These are phyloP conservation scores for Isabelozyma pseudorhagii DNA, from an alignment of 805 yeast genomes.

Conservation along the genomic window DNA sequence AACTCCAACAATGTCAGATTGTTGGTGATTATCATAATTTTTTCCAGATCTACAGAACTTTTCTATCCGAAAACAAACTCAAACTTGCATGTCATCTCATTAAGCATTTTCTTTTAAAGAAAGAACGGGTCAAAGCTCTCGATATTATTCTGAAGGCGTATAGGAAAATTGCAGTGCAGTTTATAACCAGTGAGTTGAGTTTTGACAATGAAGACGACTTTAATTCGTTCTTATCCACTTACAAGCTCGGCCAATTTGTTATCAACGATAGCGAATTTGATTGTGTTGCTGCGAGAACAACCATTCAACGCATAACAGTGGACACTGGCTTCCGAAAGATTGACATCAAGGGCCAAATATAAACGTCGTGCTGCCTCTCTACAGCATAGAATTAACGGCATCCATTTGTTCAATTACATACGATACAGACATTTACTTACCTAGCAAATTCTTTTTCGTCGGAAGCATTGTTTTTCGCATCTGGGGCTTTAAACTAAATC, in stretches of 20 bases:
- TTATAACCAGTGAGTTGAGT: slow-evolving; percentile 34
- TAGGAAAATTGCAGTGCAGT: slow-evolving; percentile 39
- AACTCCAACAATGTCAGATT: slow-evolving; percentile 6
- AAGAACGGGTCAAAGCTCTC: slow-evolving; percentile 58
- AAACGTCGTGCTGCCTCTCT: not conserved
- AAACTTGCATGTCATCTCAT: slow-evolving; percentile 20
- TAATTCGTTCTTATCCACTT: slow-evolving; percentile 38
- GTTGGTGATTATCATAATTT: slow-evolving; percentile 52
- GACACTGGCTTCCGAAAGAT: slow-evolving; percentile 49
- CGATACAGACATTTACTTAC: no score
- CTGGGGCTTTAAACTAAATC: no score
- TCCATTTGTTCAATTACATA: no score
- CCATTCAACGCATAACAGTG: slow-evolving; percentile 33
- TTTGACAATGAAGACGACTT: slow-evolving; percentile 39
- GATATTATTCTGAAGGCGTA: slow-evolving; percentile 56
- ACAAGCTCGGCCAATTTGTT: slow-evolving; percentile 32
- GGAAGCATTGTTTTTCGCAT: no score
- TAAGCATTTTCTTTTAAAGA: slow-evolving; percentile 46
- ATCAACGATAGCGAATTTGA: slow-evolving; percentile 19
- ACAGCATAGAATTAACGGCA: not conserved
- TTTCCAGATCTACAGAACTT: slow-evolving; percentile 30
- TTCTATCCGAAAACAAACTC: slow-evolving; percentile 6
- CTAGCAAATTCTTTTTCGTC: no score
- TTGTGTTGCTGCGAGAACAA: slow-evolving; percentile 29
- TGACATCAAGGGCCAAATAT: slow-evolving; percentile 89